Percentiles rank a stretch among this genome's conserved stretches.
These are phyloP conservation scores for Brassica balearica DNA, from an alignment of 441 rosid species.

Conservation along the genomic window DNA sequence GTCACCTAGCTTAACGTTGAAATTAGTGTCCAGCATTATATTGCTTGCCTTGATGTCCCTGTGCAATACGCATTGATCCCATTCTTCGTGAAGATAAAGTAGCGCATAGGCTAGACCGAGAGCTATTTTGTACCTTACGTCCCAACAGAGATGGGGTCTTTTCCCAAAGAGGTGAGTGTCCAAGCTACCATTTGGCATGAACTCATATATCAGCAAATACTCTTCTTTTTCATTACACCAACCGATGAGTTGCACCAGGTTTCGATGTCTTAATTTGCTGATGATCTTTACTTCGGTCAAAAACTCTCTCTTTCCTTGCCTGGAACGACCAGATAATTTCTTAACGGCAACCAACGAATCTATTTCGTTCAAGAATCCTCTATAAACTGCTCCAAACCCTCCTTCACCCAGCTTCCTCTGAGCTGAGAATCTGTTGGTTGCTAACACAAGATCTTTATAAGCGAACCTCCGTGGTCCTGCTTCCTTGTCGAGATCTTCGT, in stretches of 20 bases:
- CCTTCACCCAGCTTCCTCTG: background rate
- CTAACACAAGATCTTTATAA: background rate
- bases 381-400: slow-evolving; percentile 45
- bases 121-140: slow-evolving; percentile 41
- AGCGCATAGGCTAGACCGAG: slow-evolving; percentile 54
- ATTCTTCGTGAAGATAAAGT: slow-evolving; percentile 56
- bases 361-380: slow-evolving; percentile 47
- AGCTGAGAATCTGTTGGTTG: slow-evolving; percentile 4
- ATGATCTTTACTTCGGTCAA: slow-evolving; percentile 59
- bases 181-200: slow-evolving; percentile 61
- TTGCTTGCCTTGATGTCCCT: slow-evolving; percentile 61
- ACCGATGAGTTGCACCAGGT: slow-evolving; percentile 61
- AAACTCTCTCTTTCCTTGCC: slow-evolving; percentile 56
- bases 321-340: slow-evolving; percentile 52
- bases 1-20: slow-evolving; percentile 15
- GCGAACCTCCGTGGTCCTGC: slow-evolving; percentile 3
- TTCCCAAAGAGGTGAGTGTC: slow-evolving; percentile 53
- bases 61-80: slow-evolving; percentile 54
- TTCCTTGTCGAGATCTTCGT: background rate
- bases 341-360: slow-evolving; percentile 52
- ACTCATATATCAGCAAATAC: slow-evolving; percentile 54
- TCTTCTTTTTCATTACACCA: slow-evolving; percentile 60
- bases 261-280: slow-evolving; percentile 56
- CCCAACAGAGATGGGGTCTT: slow-evolving; percentile 48
- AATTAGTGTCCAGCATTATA: slow-evolving; percentile 45